Evolutionary conservation across 176 grass and related monocot genomes (phyloP).

Genomic region (Eragrostis curvula): DNA sequence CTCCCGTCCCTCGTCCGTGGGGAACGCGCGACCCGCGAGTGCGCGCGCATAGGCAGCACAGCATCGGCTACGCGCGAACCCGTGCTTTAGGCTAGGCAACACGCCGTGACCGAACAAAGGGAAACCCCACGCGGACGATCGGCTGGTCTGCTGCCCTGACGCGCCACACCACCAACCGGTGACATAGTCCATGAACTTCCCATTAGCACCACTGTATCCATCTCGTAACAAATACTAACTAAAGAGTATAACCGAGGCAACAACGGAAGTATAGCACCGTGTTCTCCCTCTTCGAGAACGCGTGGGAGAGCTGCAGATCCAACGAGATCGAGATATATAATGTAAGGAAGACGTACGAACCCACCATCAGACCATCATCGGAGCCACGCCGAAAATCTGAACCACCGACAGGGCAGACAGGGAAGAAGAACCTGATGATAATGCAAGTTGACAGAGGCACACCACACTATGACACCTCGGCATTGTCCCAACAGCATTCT

Average conservation of each 20-base stretch:
- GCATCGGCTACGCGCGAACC: neutral
- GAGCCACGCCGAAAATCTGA: neutral
- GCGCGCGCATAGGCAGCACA: neutral
- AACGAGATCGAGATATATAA: neutral
- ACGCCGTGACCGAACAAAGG: neutral
- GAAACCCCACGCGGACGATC: neutral
- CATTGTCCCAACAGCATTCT: conserved; percentile 31
- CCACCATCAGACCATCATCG: neutral
- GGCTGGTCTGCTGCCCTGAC: neutral
- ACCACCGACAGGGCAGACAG: neutral
- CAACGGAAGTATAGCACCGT: neutral
- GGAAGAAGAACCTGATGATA: neutral
- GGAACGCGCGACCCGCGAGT: neutral
- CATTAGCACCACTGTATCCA: neutral
- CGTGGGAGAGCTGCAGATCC: neutral
- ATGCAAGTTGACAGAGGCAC: neutral
- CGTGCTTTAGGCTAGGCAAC: neutral
- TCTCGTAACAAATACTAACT: neutral
- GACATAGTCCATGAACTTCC: neutral
- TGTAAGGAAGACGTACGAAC: neutral
- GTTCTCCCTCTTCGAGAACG: neutral
- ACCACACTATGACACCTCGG: neutral
- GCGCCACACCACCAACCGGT: conserved; percentile 7
- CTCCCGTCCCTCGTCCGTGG: neutral
- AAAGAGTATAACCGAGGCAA: neutral